Conservation (phyloP, 306 rosid genomes). For the Dicorynia guianensis region DNA sequence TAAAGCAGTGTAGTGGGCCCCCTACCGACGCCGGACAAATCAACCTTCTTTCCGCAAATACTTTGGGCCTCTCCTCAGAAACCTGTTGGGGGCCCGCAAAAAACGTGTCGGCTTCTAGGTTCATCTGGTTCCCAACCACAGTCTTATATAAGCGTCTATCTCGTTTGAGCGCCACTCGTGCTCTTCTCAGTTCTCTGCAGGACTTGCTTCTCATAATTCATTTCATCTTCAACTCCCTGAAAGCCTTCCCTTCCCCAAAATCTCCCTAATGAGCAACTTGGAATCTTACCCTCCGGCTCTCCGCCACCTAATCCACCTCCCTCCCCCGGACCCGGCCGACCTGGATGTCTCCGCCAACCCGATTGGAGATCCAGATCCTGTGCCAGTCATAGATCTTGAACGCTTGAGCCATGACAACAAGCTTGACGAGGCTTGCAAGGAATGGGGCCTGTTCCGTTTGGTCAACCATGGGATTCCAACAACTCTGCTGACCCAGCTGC, state of each 20-base stretch:
- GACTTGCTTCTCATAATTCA: background rate
- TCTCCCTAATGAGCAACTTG: constrained; percentile 39
- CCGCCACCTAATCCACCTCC: constrained; percentile 17
- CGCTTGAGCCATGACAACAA: constrained; percentile 29
- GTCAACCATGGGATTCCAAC: constrained; percentile 76
- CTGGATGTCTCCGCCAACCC: background rate
- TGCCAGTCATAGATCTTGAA: constrained; percentile 65
- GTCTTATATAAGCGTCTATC: too few species aligned
- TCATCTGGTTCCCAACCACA: background rate
- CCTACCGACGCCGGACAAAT: background rate
- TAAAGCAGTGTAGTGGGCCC: background rate
- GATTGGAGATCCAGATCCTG: constrained; percentile 23
- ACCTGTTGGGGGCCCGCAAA: background rate
- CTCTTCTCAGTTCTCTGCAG: background rate
- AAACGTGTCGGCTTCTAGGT: constrained; percentile 13
- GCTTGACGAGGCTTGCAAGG: constrained; percentile 61
- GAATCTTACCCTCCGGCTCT: constrained; percentile 65
- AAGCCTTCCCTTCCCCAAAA: background rate
- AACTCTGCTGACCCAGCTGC: constrained; percentile 53
- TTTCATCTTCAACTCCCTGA: too few species aligned
- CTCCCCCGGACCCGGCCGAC: background rate
- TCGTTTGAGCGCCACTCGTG: background rate
- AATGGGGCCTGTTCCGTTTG: constrained; percentile 80
- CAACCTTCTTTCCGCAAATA: constrained; percentile 9
- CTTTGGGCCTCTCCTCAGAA: background rate